A percentile compares a stretch with the other conserved stretches of the same genome.
Conservation (phyloP, 2,329 filamentous ascomycete genomes). For the Phialemonium atrogriseum region DNA sequence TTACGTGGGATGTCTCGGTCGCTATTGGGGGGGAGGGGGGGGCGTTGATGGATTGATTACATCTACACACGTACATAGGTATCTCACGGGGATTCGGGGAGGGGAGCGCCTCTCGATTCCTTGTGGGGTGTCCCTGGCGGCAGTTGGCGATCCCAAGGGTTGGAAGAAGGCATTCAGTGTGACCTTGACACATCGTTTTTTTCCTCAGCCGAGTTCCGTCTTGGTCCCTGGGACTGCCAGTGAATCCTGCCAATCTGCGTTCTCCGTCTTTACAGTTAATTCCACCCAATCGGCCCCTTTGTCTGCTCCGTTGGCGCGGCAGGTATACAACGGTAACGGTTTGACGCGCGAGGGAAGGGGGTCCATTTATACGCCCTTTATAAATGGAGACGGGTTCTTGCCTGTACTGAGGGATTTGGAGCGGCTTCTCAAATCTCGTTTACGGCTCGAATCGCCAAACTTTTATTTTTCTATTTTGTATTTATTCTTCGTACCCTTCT, state of each 20-base stretch:
- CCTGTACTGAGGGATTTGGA: background rate
- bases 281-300: conserved; percentile 10
- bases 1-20: conserved; percentile 1
- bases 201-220: conserved; percentile 7
- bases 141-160: conserved; percentile 7
- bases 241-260: conserved; percentile 2
- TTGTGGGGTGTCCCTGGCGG: conserved; percentile 3
- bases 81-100: background rate
- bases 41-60: conserved; percentile 1
- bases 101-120: background rate
- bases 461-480: too few relatives aligned
- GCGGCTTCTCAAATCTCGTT: conserved; percentile 6
- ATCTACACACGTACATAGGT: too few relatives aligned
- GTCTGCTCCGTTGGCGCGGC: conserved; percentile 3
- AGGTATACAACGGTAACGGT: conserved; percentile 5
- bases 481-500: conserved; percentile 5
- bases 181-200: conserved; percentile 3
- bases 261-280: conserved; percentile 3
- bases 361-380: too few relatives aligned
- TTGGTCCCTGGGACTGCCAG: background rate
- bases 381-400: conserved; percentile 7
- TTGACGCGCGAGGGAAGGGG: background rate
- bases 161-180: too few relatives aligned
- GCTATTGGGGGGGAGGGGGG: background rate
- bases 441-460: too few relatives aligned